Conservation (phyloP, 371 early-diverging fungal genomes). For the Rhizopus microsporus region DNA sequence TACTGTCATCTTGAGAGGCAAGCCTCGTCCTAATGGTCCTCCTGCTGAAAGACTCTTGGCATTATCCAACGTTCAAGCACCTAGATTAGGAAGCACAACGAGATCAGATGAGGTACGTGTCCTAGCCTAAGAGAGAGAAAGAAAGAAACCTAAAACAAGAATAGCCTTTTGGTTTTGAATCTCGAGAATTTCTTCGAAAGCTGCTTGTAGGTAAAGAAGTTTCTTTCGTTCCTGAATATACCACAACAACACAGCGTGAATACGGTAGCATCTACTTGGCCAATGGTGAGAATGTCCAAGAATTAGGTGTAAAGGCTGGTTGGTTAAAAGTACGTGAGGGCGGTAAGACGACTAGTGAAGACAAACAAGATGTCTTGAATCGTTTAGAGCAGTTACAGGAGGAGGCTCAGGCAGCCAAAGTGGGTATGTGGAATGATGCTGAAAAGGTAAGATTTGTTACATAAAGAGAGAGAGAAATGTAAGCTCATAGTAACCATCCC, state of each 20-base stretch:
- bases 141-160: too few relatives aligned
- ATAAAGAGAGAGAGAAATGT: background rate
- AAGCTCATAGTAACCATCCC: background rate
- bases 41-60: slow-evolving; percentile 85
- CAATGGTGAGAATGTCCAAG: slow-evolving; percentile 73
- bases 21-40: slow-evolving; percentile 75
- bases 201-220: slow-evolving; percentile 90
- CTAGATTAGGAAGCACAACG: slow-evolving; percentile 82
- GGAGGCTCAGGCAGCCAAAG: slow-evolving; percentile 67
- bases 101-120: slow-evolving; percentile 75
- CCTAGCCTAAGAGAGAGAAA: too few relatives aligned
- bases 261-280: slow-evolving; percentile 66
- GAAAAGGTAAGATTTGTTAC: slow-evolving; percentile 39
- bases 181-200: slow-evolving; percentile 89
- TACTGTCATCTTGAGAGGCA: slow-evolving; percentile 85
- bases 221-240: slow-evolving; percentile 80
- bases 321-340: slow-evolving; percentile 79
- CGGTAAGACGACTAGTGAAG: slow-evolving; percentile 39
- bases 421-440: slow-evolving; percentile 78
- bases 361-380: slow-evolving; percentile 58
- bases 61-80: slow-evolving; percentile 83
- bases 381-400: slow-evolving; percentile 68
- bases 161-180: slow-evolving; percentile 83
- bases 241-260: slow-evolving; percentile 67
- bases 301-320: slow-evolving; percentile 78